These are phyloP conservation scores for Tolypocladium sp. DNA, from an alignment of 2,329 filamentous ascomycete genomes.

Conservation along the genomic window DNA sequence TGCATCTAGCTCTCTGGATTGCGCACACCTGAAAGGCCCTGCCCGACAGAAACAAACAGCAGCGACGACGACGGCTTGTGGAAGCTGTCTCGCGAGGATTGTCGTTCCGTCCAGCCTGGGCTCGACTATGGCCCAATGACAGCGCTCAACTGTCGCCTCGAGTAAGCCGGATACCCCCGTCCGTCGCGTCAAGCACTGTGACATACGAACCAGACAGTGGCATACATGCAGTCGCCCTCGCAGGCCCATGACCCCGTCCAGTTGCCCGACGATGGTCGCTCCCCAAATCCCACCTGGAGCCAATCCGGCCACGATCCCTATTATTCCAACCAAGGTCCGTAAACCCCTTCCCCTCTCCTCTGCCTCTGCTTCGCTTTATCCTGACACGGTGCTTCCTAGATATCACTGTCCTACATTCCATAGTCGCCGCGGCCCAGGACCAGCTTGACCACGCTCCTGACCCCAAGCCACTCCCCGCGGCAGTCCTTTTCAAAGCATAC, in stretches of 20 bases:
- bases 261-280: not conserved
- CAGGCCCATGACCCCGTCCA: constrained; percentile 6
- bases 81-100: not conserved
- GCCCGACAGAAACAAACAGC: not conserved
- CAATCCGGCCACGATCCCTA: constrained; percentile 24
- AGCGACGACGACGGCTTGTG: not conserved
- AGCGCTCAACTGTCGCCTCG: constrained; percentile 16
- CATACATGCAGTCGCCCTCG: constrained; percentile 15
- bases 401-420: constrained; percentile 67
- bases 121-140: constrained; percentile 22
- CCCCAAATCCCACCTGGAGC: constrained; percentile 4
- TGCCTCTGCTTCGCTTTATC: not conserved
- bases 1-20: not conserved
- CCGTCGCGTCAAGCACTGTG: not conserved
- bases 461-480: constrained; percentile 58
- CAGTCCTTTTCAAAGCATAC: constrained; percentile 74
- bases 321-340: constrained; percentile 52
- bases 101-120: not conserved
- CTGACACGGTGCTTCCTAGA: constrained; percentile 38
- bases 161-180: constrained; percentile 11
- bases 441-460: constrained; percentile 48
- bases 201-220: constrained; percentile 9
- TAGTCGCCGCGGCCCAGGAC: constrained; percentile 63
- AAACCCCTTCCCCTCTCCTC: not conserved
- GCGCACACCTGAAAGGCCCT: not conserved